phyloP scores from a whole-genome alignment of 139 green algal genomes.

The Edaphochlamys debaryana region DNA sequence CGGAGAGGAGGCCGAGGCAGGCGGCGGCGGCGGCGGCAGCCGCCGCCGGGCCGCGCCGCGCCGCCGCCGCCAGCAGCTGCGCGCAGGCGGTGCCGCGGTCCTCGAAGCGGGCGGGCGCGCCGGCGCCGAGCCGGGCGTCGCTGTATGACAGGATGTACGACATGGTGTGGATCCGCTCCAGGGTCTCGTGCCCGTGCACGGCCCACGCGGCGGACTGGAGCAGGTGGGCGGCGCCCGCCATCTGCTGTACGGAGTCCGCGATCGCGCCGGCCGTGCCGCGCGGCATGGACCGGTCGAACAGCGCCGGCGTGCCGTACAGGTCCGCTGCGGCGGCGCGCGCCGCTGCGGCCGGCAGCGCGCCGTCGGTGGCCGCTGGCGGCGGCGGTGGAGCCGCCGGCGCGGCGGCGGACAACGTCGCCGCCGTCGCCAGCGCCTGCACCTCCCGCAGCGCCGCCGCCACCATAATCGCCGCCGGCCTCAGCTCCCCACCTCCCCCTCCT shows the following conservation, averaged over 20 bases:
- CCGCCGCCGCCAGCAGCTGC: slow-evolving; percentile 35
- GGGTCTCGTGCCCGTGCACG: slow-evolving; percentile 36
- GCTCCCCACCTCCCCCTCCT: not conserved
- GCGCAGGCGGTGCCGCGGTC: slow-evolving; percentile 18
- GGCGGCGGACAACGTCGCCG: slow-evolving; percentile 17
- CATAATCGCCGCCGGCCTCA: slow-evolving; percentile 26
- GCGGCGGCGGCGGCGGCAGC: slow-evolving; percentile 12
- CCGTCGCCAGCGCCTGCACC: not conserved
- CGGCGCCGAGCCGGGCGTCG: slow-evolving; percentile 2
- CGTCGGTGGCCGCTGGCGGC: slow-evolving; percentile 51
- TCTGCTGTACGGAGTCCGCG: slow-evolving; percentile 36
- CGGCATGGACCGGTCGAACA: slow-evolving; percentile 8
- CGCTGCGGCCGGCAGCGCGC: slow-evolving; percentile 52
- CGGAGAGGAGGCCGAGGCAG: not conserved
- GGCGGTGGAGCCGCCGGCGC: slow-evolving; percentile 31
- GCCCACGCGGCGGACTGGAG: slow-evolving; percentile 50
- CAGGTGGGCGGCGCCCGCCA: slow-evolving; percentile 54
- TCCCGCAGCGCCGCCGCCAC: slow-evolving; percentile 6
- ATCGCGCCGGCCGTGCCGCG: not conserved
- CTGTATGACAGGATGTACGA: slow-evolving; percentile 46
- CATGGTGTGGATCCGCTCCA: slow-evolving; percentile 47
- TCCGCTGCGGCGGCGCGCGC: slow-evolving; percentile 15
- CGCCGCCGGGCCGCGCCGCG: slow-evolving; percentile 18
- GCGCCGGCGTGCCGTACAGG: slow-evolving; percentile 23
- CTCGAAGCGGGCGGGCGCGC: slow-evolving; percentile 16